phyloP scores from a whole-genome alignment of 176 grass and related monocot genomes.

The Melocanna baccifera region DNA sequence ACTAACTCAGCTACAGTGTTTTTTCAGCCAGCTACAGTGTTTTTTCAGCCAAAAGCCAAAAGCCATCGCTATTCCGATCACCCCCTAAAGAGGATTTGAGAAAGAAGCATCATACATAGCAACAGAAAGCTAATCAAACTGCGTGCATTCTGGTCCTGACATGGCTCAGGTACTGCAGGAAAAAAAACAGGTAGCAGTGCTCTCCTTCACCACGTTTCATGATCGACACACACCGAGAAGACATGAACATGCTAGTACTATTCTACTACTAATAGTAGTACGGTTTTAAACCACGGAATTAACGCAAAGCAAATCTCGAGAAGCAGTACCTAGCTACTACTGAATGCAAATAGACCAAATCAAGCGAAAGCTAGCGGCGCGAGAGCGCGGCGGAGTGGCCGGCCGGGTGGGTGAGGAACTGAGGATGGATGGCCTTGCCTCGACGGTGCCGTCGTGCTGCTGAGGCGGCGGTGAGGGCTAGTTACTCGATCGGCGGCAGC shows the following conservation, averaged over 20 bases:
- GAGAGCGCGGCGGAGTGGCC: background rate
- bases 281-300: too few relatives aligned
- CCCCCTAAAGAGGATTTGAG: too few relatives aligned
- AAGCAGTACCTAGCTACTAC: background rate
- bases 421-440: background rate
- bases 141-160: background rate
- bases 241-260: too few relatives aligned
- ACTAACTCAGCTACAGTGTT: too few relatives aligned
- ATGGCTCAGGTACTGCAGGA: background rate
- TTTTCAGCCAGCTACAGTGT: too few relatives aligned
- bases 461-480: background rate
- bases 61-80: too few relatives aligned
- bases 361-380: background rate
- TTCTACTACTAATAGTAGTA: too few relatives aligned
- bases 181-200: background rate
- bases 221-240: background rate
- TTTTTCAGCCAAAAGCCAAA: too few relatives aligned
- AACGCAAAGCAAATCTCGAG: background rate
- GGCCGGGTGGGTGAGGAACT: background rate
- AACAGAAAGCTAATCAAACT: background rate
- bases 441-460: too few relatives aligned
- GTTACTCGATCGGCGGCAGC: background rate
- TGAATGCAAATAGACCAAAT: background rate
- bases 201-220: background rate
- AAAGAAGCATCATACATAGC: too few relatives aligned